Evolutionary conservation across 139 green algal genomes (phyloP).

Genomic region (Dunaliella sp.): DNA sequence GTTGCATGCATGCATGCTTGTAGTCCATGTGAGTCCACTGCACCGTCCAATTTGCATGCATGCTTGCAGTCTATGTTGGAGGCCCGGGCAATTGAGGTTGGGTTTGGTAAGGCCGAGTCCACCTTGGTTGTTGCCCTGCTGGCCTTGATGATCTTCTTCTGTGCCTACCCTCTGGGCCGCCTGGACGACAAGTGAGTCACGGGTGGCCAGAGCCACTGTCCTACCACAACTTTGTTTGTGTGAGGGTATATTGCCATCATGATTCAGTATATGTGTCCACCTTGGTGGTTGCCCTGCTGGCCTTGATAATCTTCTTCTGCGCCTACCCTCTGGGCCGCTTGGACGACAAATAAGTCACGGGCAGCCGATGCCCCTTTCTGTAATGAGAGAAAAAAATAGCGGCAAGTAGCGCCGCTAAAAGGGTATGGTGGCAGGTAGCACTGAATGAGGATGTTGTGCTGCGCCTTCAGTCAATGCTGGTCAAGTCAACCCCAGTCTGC

Average conservation of each 20-base stretch:
- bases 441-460: too few relatives aligned
- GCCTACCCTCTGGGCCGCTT: constrained; percentile 52
- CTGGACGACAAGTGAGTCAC: constrained; percentile 52
- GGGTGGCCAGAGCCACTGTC: too few relatives aligned
- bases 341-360: constrained; percentile 53
- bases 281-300: constrained; percentile 47
- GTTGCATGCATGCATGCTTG: background rate
- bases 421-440: too few relatives aligned
- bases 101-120: constrained; percentile 64
- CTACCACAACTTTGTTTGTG: too few relatives aligned
- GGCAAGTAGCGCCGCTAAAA: too few relatives aligned
- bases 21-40: too few relatives aligned
- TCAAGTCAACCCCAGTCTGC: too few relatives aligned
- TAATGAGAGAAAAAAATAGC: too few relatives aligned
- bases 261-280: constrained; percentile 45
- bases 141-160: constrained; percentile 44
- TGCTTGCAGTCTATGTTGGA: constrained; percentile 28
- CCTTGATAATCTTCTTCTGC: constrained; percentile 43
- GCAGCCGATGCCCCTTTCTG: too few relatives aligned
- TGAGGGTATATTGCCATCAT: too few relatives aligned
- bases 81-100: constrained; percentile 54
- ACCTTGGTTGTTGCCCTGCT: constrained; percentile 54
- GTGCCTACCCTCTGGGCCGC: constrained; percentile 50
- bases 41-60: too few relatives aligned
- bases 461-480: too few relatives aligned